These are phyloP conservation scores for Tricholoma terreum DNA, from an alignment of 768 basidiomycete species.

Conservation along the genomic window DNA sequence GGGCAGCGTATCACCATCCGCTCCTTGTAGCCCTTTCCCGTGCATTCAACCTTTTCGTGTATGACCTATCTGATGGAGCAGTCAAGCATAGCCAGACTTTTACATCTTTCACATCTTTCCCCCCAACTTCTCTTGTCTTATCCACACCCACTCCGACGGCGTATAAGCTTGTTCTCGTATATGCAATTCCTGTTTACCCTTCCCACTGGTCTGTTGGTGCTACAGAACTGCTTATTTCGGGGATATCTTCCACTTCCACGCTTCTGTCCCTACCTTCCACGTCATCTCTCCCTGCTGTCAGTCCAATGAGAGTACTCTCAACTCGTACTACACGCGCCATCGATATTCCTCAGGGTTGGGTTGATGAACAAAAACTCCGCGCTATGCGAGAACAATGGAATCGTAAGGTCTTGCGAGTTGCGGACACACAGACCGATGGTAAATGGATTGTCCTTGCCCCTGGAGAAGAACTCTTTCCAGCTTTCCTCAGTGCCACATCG, in stretches of 20 bases:
- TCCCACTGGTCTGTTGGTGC: slow-evolving; percentile 76
- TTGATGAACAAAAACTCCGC: slow-evolving; percentile 61
- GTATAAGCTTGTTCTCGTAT: slow-evolving; percentile 75
- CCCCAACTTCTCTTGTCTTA: slow-evolving; percentile 77
- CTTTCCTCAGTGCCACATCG: slow-evolving; percentile 15
- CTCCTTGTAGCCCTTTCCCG: slow-evolving; percentile 70
- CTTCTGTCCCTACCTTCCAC: slow-evolving; percentile 14
- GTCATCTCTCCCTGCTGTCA: slow-evolving; percentile 5
- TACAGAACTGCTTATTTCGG: slow-evolving; percentile 70
- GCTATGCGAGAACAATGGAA: slow-evolving; percentile 73
- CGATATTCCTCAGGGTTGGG: slow-evolving; percentile 70
- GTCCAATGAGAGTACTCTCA: slow-evolving; percentile 47
- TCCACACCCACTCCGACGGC: slow-evolving; percentile 54
- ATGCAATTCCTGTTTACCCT: slow-evolving; percentile 76
- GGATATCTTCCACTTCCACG: slow-evolving; percentile 16
- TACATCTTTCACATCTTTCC: slow-evolving; percentile 74
- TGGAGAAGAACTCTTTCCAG: slow-evolving; percentile 32
- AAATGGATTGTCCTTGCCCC: slow-evolving; percentile 83
- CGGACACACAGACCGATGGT: slow-evolving; percentile 79
- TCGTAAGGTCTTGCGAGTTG: slow-evolving; percentile 66
- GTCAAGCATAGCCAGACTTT: slow-evolving; percentile 63
- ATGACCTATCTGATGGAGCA: slow-evolving; percentile 55
- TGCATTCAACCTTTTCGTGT: slow-evolving; percentile 67
- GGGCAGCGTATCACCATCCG: slow-evolving; percentile 76
- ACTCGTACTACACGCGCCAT: slow-evolving; percentile 67